Evolutionary conservation across 1,139 yeast species (phyloP).

Genomic region (Blastobotrys ciferrii): DNA sequence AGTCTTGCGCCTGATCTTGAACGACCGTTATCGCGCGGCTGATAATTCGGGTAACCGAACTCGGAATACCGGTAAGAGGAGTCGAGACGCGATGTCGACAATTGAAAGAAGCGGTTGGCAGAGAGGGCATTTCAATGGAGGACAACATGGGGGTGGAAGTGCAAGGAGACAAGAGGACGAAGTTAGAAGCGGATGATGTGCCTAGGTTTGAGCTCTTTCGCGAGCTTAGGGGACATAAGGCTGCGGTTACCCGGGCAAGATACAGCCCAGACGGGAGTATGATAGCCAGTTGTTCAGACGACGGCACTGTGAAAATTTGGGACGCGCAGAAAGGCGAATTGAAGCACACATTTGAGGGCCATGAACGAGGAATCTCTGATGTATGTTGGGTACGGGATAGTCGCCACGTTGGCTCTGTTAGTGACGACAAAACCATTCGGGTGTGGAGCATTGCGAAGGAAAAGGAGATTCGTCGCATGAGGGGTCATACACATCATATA

Average conservation of each 20-base stretch:
- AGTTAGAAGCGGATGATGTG: background rate
- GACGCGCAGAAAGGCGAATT: slow-evolving; percentile 35
- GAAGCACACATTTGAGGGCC: slow-evolving; percentile 53
- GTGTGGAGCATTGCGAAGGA: slow-evolving; percentile 58
- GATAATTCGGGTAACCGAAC: too few relatives aligned
- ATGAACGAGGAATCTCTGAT: slow-evolving; percentile 66
- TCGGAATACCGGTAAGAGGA: background rate
- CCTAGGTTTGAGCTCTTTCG: slow-evolving; percentile 5
- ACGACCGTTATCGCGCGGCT: too few relatives aligned
- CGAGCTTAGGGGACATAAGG: slow-evolving; percentile 10
- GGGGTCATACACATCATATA: slow-evolving; percentile 85
- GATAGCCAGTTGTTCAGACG: slow-evolving; percentile 59
- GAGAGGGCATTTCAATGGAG: background rate
- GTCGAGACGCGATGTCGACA: too few relatives aligned
- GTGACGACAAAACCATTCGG: slow-evolving; percentile 81
- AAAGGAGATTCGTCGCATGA: slow-evolving; percentile 45
- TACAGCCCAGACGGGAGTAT: slow-evolving; percentile 52
- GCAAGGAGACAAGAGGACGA: background rate
- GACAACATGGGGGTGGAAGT: background rate
- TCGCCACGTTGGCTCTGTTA: slow-evolving; percentile 73
- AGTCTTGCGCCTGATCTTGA: too few relatives aligned
- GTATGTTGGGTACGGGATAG: slow-evolving; percentile 75
- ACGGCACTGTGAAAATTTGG: slow-evolving; percentile 47
- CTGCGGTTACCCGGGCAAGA: slow-evolving; percentile 14
- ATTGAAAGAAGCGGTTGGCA: too few relatives aligned